phyloP scores from a whole-genome alignment of 1,284 basidiomycete genomes.

The Polyporus tsugae region DNA sequence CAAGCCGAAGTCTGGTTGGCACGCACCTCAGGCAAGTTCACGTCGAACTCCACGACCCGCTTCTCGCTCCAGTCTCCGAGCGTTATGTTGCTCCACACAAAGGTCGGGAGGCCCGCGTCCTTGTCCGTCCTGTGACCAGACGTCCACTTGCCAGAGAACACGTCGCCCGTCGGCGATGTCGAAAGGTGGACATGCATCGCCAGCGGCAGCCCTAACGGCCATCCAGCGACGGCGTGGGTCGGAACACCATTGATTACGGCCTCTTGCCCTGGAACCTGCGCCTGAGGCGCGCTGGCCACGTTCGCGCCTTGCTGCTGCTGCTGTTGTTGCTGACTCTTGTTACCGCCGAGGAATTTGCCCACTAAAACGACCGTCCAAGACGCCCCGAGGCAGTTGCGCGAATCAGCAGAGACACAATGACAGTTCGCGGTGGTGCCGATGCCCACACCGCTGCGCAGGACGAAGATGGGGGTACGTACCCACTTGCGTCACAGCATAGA shows the following conservation, averaged over 20 bases:
- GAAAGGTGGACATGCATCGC: conserved; percentile 83
- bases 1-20: not conserved
- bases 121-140: conserved; percentile 54
- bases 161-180: conserved; percentile 65
- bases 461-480: conserved; percentile 49
- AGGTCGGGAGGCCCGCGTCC: conserved; percentile 65
- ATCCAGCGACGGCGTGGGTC: conserved; percentile 58
- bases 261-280: conserved; percentile 13
- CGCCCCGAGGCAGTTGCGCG: conserved; percentile 4
- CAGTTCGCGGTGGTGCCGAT: not conserved
- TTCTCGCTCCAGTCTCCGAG: conserved; percentile 85
- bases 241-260: conserved; percentile 60
- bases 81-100: conserved; percentile 85
- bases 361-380: not conserved
- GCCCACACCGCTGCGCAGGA: conserved; percentile 6
- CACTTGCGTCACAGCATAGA: conserved; percentile 68
- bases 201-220: conserved; percentile 65
- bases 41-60: conserved; percentile 67
- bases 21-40: conserved; percentile 79
- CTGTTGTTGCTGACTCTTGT: conserved; percentile 30
- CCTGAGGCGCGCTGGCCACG: conserved; percentile 34
- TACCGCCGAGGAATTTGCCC: conserved; percentile 16
- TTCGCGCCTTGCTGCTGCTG: conserved; percentile 42
- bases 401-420: conserved; percentile 10
- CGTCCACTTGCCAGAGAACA: conserved; percentile 63